Percentiles rank a stretch among this genome's conserved stretches.
Conservation (phyloP, 2,329 filamentous ascomycete genomes). For the Scytalidium sp. region DNA sequence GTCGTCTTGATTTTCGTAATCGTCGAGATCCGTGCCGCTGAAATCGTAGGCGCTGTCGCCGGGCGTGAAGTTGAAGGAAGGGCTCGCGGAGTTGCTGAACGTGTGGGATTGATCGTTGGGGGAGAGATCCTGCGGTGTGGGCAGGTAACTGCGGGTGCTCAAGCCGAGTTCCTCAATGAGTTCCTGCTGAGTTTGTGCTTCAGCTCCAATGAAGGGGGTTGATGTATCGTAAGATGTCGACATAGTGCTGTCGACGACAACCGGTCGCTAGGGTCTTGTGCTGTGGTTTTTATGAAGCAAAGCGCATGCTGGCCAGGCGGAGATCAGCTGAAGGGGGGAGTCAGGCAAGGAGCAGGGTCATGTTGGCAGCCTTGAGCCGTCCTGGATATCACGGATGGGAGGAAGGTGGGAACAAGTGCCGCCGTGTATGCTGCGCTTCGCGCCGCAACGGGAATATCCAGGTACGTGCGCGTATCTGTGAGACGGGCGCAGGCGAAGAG, state of each 20-base stretch:
- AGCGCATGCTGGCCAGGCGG: slow-evolving; percentile 12
- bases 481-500: background rate
- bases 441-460: background rate
- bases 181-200: slow-evolving; percentile 16
- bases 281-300: slow-evolving; percentile 13
- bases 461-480: background rate
- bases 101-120: slow-evolving; percentile 23
- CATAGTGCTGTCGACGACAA: slow-evolving; percentile 25
- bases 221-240: slow-evolving; percentile 20
- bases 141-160: slow-evolving; percentile 17
- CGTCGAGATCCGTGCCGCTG: slow-evolving; percentile 15
- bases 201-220: slow-evolving; percentile 19
- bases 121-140: slow-evolving; percentile 19
- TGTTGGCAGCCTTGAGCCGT: background rate
- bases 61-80: slow-evolving; percentile 22
- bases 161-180: slow-evolving; percentile 17
- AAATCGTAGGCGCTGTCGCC: slow-evolving; percentile 25
- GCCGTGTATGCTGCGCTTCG: background rate
- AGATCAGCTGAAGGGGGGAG: background rate
- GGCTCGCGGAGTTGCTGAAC: slow-evolving; percentile 25
- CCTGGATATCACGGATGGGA: background rate
- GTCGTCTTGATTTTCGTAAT: slow-evolving; percentile 25
- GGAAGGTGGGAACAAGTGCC: background rate
- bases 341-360: slow-evolving; percentile 1
- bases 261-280: slow-evolving; percentile 20